phyloP scores from a whole-genome alignment of 805 yeast species.

The Saccharomycopsis fermentans region DNA sequence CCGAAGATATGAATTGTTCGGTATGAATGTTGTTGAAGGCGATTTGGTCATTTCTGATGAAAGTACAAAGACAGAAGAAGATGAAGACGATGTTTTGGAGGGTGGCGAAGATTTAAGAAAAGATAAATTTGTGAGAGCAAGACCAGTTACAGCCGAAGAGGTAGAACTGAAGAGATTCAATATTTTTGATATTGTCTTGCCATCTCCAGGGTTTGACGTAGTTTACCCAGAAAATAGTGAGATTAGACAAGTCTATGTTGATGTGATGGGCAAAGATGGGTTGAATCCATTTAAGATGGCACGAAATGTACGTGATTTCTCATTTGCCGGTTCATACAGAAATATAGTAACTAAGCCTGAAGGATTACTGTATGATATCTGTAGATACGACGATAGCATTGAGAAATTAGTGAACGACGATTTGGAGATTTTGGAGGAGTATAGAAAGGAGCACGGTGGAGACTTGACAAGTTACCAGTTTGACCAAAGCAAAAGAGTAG shows the following conservation, averaged over 20 bases:
- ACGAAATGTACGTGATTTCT: constrained; percentile 78
- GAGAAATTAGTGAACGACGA: constrained; percentile 78
- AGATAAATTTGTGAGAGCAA: constrained; percentile 52
- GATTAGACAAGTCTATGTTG: constrained; percentile 51
- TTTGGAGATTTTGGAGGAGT: constrained; percentile 40
- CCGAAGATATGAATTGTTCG: constrained; percentile 60
- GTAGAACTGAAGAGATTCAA: constrained; percentile 44
- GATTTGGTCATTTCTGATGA: constrained; percentile 54
- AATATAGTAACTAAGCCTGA: constrained; percentile 56
- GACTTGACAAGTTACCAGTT: constrained; percentile 13
- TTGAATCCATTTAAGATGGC: constrained; percentile 81
- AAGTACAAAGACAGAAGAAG: constrained; percentile 20
- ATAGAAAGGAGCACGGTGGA: constrained; percentile 11
- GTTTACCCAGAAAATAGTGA: constrained; percentile 64
- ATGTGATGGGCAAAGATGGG: constrained; percentile 68
- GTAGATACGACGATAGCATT: constrained; percentile 51
- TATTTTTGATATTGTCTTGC: constrained; percentile 79
- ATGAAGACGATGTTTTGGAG: constrained; percentile 37
- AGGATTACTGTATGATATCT: constrained; percentile 48
- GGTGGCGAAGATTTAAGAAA: constrained; percentile 64
- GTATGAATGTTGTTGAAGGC: constrained; percentile 63
- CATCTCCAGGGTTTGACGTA: constrained; percentile 96
- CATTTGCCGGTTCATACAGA: constrained; percentile 86
- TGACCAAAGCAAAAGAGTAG: constrained; percentile 9
- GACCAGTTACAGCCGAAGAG: constrained; percentile 68